These are phyloP conservation scores for Cercospora sp. DNA, from an alignment of 2,329 filamentous ascomycete genomes.

Conservation along the genomic window DNA sequence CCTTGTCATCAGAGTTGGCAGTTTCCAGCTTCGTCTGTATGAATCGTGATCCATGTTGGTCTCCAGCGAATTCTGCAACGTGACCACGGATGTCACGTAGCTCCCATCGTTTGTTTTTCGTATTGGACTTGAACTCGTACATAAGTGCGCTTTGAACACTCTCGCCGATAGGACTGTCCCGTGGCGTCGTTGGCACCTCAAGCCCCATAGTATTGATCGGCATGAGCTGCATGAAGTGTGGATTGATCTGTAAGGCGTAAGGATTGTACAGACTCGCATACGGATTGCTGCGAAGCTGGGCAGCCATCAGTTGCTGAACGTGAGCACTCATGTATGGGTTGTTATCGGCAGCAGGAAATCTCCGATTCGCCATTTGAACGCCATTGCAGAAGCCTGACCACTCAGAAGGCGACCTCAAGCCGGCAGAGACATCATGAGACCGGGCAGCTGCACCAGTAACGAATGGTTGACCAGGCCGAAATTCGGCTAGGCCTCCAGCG, in stretches of 20 bases:
- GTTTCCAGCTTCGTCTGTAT: conserved; percentile 90
- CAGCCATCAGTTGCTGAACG: conserved; percentile 41
- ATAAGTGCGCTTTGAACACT: conserved; percentile 70
- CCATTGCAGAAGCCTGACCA: conserved; percentile 40
- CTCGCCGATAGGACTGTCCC: conserved; percentile 61
- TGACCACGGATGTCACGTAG: conserved; percentile 85
- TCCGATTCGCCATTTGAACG: conserved; percentile 15
- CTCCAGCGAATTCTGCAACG: conserved; percentile 91
- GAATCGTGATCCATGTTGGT: conserved; percentile 93
- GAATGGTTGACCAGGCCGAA: conserved; percentile 33
- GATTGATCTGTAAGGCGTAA: conserved; percentile 41
- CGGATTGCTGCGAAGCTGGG: conserved; percentile 42
- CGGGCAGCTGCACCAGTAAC: conserved; percentile 43
- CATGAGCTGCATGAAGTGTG: conserved; percentile 41
- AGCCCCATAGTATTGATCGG: conserved; percentile 41
- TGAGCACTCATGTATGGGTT: conserved; percentile 43
- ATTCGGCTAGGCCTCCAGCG: conserved; percentile 22
- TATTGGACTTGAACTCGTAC: conserved; percentile 75
- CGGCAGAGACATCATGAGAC: conserved; percentile 46
- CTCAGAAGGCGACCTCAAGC: conserved; percentile 50
- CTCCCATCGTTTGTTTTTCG: conserved; percentile 74
- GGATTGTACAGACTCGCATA: conserved; percentile 34
- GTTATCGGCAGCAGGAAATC: conserved; percentile 38
- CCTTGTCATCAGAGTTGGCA: conserved; percentile 95
- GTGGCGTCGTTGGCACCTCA: conserved; percentile 44